Base-by-base conservation (phyloP, 2,329 filamentous ascomycete species). In the Stenocarpella maydis region DNA sequence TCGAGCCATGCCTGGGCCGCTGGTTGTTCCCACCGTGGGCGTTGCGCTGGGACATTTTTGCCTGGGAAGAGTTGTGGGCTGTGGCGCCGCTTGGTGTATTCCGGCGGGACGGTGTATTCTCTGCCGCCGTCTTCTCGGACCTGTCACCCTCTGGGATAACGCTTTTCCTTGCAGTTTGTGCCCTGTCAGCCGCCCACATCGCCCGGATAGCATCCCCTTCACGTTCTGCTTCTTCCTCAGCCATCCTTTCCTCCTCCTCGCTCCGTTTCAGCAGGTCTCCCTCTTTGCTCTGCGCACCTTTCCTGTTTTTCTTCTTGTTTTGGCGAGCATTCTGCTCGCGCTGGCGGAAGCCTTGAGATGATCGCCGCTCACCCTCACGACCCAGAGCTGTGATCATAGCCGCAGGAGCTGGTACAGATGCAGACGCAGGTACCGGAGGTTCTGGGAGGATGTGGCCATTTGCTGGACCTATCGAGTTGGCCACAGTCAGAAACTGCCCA, bases 171-270 rank as follows among this genome's bases (percentile, higher is more conserved):
- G 76, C 74, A 12, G 75, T 64, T 15, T 75, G 74, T 19, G 49
- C 71, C 37, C 76, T 74, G 24, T 77, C 74, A 28, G 76, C 74
- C 24, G 76, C 76, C 77, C 77, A 78, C 77, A 78, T 78, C n/a
- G 75, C 75, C 15, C 74, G 76, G 24, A 77, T 77, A 52, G 74
- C 74, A 26, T 77, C 74, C 50, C 76, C 77, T 69, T 77, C 74
- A 3, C 73, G 75, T 34, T 74, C 75, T 47, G 74, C 72, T 63
- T 75, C 72, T 49, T 77, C 74, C 60, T 77, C 77, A 7, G 73
- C 72, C 43, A 73, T 66, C 37, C 75, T 71, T 26, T 75, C 74
- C 49, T 72, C 73, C 49, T 77, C 75, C 21, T 72, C 69, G 15
- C 43, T 63, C 37, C 28, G 52, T 31, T 68, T 71, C 8, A 60